Evolutionary conservation across 2,329 filamentous ascomycete species (phyloP).

Genomic region (Sclerotinia glacialis): DNA sequence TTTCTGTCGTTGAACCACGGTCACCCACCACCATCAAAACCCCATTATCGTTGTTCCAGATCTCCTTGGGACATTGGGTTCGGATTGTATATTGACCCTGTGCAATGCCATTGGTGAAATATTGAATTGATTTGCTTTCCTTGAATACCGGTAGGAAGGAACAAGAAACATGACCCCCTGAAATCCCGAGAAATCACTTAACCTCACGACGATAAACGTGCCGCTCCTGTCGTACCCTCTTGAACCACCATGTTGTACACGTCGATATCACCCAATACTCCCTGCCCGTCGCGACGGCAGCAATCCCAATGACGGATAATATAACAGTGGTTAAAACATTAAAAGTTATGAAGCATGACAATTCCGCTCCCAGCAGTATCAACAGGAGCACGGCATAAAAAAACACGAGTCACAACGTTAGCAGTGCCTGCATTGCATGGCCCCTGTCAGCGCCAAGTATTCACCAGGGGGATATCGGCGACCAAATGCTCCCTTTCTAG

Average conservation of each 20-base stretch:
- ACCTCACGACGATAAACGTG: constrained; percentile 17
- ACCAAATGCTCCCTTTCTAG: constrained; percentile 10
- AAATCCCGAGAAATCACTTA: constrained; percentile 15
- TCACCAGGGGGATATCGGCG: constrained; percentile 18
- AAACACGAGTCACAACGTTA: constrained; percentile 18
- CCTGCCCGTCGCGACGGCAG: constrained; percentile 9
- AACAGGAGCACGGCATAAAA: constrained; percentile 5
- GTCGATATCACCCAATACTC: not conserved
- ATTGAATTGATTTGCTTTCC: constrained; percentile 15
- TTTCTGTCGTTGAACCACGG: constrained; percentile 8
- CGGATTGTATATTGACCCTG: not conserved
- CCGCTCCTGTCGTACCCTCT: constrained; percentile 9
- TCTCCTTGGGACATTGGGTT: not conserved
- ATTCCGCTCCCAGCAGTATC: not conserved
- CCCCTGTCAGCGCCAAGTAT: constrained; percentile 12
- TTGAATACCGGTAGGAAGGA: constrained; percentile 15
- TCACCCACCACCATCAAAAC: not conserved
- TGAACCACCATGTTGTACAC: not conserved
- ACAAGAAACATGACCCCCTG: constrained; percentile 10
- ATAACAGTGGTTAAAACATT: not conserved
- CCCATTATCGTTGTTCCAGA: constrained; percentile 8
- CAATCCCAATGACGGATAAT: constrained; percentile 1
- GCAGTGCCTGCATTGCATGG: not conserved
- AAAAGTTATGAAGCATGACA: constrained; percentile 1
- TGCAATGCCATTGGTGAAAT: not conserved